Conservation (phyloP, 2,329 filamentous ascomycete species). For the Thelonectria olida region DNA sequence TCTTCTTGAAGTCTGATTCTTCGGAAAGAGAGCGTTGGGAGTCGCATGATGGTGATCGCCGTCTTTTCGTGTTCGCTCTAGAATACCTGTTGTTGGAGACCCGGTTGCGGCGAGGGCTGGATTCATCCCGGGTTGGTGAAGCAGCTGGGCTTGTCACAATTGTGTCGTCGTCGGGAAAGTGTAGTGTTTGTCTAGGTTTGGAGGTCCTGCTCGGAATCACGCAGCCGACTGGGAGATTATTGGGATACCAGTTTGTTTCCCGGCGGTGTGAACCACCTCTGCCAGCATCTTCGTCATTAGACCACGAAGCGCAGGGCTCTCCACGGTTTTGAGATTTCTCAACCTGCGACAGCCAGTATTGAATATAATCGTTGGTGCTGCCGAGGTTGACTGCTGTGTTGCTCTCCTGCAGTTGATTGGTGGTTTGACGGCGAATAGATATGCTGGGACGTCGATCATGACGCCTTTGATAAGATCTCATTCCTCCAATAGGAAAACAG, state of each 20-base stretch:
- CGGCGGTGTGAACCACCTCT: neutral
- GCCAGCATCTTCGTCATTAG: neutral
- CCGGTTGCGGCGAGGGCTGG: neutral
- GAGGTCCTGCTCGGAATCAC: neutral
- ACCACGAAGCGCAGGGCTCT: neutral
- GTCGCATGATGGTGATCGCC: neutral
- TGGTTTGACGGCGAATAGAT: neutral
- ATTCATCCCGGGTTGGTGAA: neutral
- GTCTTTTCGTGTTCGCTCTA: slow-evolving; percentile 18
- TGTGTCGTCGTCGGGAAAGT: slow-evolving; percentile 4
- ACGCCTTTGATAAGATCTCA: neutral
- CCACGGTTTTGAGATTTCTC: neutral
- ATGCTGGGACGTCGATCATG: neutral
- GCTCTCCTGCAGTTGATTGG: neutral
- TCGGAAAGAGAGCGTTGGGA: slow-evolving; percentile 3
- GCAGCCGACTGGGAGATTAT: slow-evolving; percentile 13
- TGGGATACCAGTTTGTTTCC: slow-evolving; percentile 7
- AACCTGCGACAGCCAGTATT: neutral
- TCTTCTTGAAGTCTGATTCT: slow-evolving; percentile 54
- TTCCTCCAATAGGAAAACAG: neutral
- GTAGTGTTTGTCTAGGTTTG: neutral
- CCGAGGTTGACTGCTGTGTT: neutral
- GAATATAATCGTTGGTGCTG: neutral
- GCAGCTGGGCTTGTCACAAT: neutral
- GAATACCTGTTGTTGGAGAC: neutral